Evolutionary conservation across 2,329 filamentous ascomycete genomes (phyloP).

Genomic region (Cercospora zeae-maydis): DNA sequence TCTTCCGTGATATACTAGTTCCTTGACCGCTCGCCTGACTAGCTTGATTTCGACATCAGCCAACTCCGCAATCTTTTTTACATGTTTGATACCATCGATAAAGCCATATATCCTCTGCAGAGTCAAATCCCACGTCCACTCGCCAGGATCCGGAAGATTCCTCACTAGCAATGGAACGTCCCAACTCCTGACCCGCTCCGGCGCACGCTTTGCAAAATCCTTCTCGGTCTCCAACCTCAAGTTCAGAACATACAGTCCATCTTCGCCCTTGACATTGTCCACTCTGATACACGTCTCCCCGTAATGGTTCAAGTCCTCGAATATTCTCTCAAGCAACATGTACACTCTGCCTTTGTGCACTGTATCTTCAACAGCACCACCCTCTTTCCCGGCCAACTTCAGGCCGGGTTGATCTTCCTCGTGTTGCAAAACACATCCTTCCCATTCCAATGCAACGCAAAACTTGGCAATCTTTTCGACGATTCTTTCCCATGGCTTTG

Average conservation of each 20-base stretch:
- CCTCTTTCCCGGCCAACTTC: constrained; percentile 31
- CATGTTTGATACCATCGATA: constrained; percentile 87
- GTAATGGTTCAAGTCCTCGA: constrained; percentile 95
- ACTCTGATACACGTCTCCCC: constrained; percentile 65
- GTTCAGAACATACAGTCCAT: constrained; percentile 30
- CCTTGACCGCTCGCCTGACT: constrained; percentile 78
- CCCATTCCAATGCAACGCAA: constrained; percentile 86
- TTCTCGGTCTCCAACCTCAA: constrained; percentile 56
- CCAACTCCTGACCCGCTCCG: constrained; percentile 76
- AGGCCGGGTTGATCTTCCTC: constrained; percentile 44
- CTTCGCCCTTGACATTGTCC: constrained; percentile 18
- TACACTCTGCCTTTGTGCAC: constrained; percentile 46
- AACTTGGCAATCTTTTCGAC: constrained; percentile 80
- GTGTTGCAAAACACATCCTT: constrained; percentile 75
- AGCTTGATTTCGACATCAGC: constrained; percentile 85
- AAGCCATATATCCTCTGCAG: constrained; percentile 74
- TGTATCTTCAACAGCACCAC: constrained; percentile 27
- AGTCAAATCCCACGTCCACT: constrained; percentile 71
- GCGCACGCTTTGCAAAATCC: constrained; percentile 64
- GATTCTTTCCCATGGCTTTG: constrained; percentile 67
- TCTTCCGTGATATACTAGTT: constrained; percentile 90
- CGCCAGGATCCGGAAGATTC: constrained; percentile 50
- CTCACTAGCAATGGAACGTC: constrained; percentile 77
- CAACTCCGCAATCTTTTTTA: constrained; percentile 77
- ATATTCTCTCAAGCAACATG: constrained; percentile 75